Base-by-base conservation (phyloP, 2,329 filamentous ascomycete genomes). In the Onygena corvina region DNA sequence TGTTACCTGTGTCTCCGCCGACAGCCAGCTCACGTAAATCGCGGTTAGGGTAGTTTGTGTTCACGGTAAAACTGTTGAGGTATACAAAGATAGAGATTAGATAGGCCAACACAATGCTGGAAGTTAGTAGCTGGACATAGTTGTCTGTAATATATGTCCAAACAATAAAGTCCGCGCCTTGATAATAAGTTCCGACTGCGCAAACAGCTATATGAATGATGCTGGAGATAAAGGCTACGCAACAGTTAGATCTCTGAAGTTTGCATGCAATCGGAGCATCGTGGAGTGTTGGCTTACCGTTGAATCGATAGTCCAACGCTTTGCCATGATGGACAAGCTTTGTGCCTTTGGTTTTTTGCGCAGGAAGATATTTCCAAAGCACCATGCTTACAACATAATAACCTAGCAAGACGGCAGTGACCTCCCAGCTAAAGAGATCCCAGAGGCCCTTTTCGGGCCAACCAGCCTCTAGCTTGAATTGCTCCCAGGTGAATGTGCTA, bases 141-240 rank as follows among this genome's bases (percentile, higher is more conserved):
- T 96, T 90, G 63, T 94, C 82, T 71, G 84, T 83, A 61, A 96
- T 87, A 68, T 88, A 96, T 21, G 83, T 86, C 90, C 90, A 98
- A 47, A 95, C 77, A 6, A 80, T 76, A 60, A 94, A 95, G 16
- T 90, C 76, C 47, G 86, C 79, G 50, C 90, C 90, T 58, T 90
- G 78, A 2, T 80, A 67, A 33, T 81, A 67, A 2, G 88, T 94
- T 45, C 88, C 89, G 6, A 81, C 81, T 29, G 80, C 80, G 47
- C 82, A 77, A 4, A 83, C 71, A n/a, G 75, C 74, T 38, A 94
- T 71, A 46, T 83, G 89, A 54, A 84, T 74, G 49, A 87, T 67
- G 53, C 82, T 82, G n/a, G 86, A 87, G 55, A 73, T 71, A 65
- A 92, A 83, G 7, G 86, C 86, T 90, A 56, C 23, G 33, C 36